Percentiles rank a stretch among this genome's conserved stretches.
phyloP scores from a whole-genome alignment of 108 stramenopile genomes.

The Epithemia pelagica region DNA sequence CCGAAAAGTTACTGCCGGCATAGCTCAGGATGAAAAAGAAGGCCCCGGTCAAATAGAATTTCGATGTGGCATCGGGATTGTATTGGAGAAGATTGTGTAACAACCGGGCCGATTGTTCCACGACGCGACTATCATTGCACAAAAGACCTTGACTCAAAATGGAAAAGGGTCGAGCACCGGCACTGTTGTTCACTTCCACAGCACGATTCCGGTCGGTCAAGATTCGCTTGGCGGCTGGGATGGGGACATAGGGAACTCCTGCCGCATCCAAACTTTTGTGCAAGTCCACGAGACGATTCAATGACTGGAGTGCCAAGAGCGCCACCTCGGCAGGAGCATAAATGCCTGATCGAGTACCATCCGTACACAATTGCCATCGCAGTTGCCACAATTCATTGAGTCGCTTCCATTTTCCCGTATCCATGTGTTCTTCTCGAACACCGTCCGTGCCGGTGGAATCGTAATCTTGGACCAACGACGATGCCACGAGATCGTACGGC shows the following conservation, averaged over 20 bases:
- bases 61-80: constrained; percentile 61
- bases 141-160: constrained; percentile 55
- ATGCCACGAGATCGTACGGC: constrained; percentile 37
- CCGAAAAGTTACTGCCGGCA: constrained; percentile 55
- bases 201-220: constrained; percentile 44
- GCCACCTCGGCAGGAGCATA: constrained; percentile 42
- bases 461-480: constrained; percentile 45
- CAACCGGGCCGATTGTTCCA: constrained; percentile 47
- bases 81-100: constrained; percentile 45
- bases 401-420: constrained; percentile 69
- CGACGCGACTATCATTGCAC: constrained; percentile 52
- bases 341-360: constrained; percentile 32
- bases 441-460: constrained; percentile 13
- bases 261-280: constrained; percentile 54
- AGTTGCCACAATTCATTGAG: constrained; percentile 65
- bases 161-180: constrained; percentile 25
- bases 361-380: constrained; percentile 58
- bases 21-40: constrained; percentile 64
- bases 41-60: constrained; percentile 70
- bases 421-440: constrained; percentile 45
- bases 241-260: constrained; percentile 72
- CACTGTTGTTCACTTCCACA: constrained; percentile 8
- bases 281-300: constrained; percentile 49
- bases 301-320: constrained; percentile 35
- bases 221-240: constrained; percentile 66